These are phyloP conservation scores for Thalassiosira profunda DNA, from an alignment of 108 stramenopile species.

Conservation along the genomic window DNA sequence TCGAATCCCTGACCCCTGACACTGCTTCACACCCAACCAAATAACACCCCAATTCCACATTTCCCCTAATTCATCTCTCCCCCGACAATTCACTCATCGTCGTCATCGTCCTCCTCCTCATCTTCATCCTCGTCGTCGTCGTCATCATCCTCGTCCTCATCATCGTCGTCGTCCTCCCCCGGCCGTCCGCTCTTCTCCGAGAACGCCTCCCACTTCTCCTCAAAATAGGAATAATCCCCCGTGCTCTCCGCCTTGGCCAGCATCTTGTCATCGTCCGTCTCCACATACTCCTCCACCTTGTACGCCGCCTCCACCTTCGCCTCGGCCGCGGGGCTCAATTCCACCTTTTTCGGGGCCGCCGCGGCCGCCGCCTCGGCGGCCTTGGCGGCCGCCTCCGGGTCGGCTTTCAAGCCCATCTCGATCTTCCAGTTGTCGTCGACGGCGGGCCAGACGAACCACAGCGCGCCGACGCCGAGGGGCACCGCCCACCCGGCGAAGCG, in stretches of 20 bases:
- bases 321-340: neutral
- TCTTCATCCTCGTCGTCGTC: conserved; percentile 33
- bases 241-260: conserved; percentile 29
- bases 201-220: conserved; percentile 50
- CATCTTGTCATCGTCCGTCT: conserved; percentile 41
- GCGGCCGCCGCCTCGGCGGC: neutral
- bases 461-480: conserved; percentile 44
- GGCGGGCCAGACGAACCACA: conserved; percentile 68
- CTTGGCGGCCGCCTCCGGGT: neutral
- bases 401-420: conserved; percentile 31
- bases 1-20: no score
- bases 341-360: neutral
- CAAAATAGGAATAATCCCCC: conserved; percentile 48
- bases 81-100: conserved; percentile 19
- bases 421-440: conserved; percentile 57
- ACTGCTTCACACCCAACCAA: no score
- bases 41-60: no score
- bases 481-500: conserved; percentile 47
- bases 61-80: neutral
- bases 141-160: conserved; percentile 29
- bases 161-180: conserved; percentile 50
- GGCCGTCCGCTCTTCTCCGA: conserved; percentile 35
- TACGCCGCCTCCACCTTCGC: conserved; percentile 41
- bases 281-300: conserved; percentile 15
- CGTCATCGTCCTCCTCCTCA: conserved; percentile 29